Conservation (phyloP, 768 basidiomycete species). For the Mycena albidolilacea region DNA sequence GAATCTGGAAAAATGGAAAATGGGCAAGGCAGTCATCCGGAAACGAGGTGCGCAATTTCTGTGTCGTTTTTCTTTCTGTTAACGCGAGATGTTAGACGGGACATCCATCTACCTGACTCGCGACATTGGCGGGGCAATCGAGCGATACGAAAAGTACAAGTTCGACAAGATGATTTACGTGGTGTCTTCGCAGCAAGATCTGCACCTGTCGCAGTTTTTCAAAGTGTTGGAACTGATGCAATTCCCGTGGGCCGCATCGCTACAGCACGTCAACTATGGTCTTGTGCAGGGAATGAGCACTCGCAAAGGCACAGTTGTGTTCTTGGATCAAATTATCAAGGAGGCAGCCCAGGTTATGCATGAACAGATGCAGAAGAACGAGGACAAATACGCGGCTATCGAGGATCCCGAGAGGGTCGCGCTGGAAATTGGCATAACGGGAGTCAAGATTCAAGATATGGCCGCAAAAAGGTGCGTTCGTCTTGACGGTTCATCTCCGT, state of each 20-base stretch:
- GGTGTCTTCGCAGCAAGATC: conserved; percentile 88
- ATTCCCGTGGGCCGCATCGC: conserved; percentile 85
- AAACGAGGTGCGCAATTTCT: conserved; percentile 75
- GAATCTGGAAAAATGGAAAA: conserved; percentile 90
- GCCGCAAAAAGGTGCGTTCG: conserved; percentile 82
- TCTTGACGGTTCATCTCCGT: conserved; percentile 18
- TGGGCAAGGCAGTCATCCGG: conserved; percentile 91
- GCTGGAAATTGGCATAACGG: conserved; percentile 92
- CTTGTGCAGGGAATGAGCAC: conserved; percentile 97
- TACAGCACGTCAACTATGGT: conserved; percentile 93
- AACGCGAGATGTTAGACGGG: conserved; percentile 70
- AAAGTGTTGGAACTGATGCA: conserved; percentile 93
- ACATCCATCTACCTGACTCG: conserved; percentile 96
- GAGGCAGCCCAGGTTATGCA: conserved; percentile 94
- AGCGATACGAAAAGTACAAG: conserved; percentile 93
- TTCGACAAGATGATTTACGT: conserved; percentile 95
- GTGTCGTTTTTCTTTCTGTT: not conserved
- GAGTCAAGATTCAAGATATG: conserved; percentile 99
- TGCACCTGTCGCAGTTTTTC: conserved; percentile 94
- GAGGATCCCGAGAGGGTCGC: conserved; percentile 88
- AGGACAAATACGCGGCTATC: conserved; percentile 91
- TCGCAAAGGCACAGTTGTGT: conserved; percentile 93
- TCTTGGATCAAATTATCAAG: conserved; percentile 92
- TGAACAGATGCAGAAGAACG: conserved; percentile 96
- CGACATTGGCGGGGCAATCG: conserved; percentile 94